Conservation (phyloP, 2,329 filamentous ascomycete genomes). For the Penicillium sp. region DNA sequence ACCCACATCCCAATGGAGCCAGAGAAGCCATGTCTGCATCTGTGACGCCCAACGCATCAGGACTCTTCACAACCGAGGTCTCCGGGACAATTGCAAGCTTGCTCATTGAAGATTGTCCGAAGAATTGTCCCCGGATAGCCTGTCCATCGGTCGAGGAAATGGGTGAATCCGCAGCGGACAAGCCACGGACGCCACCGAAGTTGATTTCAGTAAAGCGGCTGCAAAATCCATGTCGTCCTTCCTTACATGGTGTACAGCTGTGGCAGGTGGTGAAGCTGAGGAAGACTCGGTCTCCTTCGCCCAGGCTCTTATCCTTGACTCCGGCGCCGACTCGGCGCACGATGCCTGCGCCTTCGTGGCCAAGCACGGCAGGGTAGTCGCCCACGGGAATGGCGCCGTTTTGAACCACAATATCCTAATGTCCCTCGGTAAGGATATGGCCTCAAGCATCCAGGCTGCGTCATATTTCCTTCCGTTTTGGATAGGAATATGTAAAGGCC, state of each 20-base stretch:
- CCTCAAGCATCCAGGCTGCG: not conserved
- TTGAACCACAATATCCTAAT: slow-evolving; percentile 32
- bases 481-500: not conserved
- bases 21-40: slow-evolving; percentile 28
- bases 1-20: slow-evolving; percentile 35
- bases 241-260: slow-evolving; percentile 21
- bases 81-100: slow-evolving; percentile 34
- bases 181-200: slow-evolving; percentile 25
- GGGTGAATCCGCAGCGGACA: slow-evolving; percentile 19
- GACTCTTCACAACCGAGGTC: slow-evolving; percentile 32
- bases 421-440: not conserved
- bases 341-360: slow-evolving; percentile 31
- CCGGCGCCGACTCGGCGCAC: slow-evolving; percentile 30
- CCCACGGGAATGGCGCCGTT: slow-evolving; percentile 27
- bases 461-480: not conserved
- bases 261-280: slow-evolving; percentile 29
- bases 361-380: slow-evolving; percentile 28
- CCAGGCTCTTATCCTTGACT: slow-evolving; percentile 29
- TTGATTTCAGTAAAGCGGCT: slow-evolving; percentile 24
- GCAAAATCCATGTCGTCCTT: slow-evolving; percentile 25
- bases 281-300: slow-evolving; percentile 34
- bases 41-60: not conserved
- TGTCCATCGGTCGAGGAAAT: slow-evolving; percentile 22
- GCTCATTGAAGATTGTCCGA: slow-evolving; percentile 39
- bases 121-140: slow-evolving; percentile 34